Conservation (phyloP, 371 early-diverging fungal genomes). For the Lichtheimia ornata region DNA sequence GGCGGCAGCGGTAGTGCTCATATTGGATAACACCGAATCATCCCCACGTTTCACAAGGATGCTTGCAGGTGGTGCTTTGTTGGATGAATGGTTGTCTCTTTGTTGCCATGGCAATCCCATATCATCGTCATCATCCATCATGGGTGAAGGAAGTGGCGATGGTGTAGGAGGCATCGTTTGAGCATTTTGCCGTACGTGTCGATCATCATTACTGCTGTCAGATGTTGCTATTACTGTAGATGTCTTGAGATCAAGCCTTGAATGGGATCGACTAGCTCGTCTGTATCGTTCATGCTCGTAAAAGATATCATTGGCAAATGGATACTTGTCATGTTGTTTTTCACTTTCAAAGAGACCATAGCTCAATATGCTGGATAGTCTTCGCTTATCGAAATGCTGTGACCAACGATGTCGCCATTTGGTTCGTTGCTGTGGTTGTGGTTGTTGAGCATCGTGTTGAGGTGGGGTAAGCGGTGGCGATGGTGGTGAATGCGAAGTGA, state of each 20-base stretch:
- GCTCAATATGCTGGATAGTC: not conserved
- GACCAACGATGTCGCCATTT: constrained; percentile 1
- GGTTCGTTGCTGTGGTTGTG: not conserved
- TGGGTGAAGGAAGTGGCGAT: not conserved
- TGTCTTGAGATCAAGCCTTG: not conserved
- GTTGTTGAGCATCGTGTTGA: not conserved
- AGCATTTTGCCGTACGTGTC: not conserved
- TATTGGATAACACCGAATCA: constrained; percentile 1
- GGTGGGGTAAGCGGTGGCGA: constrained; percentile 3
- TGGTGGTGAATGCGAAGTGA: constrained; percentile 7
- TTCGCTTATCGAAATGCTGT: constrained; percentile 7
- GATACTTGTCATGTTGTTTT: not conserved
- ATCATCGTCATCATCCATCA: no score
- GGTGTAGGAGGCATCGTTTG: constrained; percentile 6
- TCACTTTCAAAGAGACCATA: not conserved
- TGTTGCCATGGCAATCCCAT: no score
- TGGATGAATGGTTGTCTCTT: no score
- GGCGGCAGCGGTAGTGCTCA: not conserved
- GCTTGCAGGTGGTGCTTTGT: constrained; percentile 1
- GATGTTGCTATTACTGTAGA: not conserved
- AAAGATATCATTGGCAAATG: not conserved
- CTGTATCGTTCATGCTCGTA: constrained; percentile 5
- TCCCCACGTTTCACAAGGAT: constrained; percentile 8
- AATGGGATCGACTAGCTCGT: constrained; percentile 7
- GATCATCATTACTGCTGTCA: no score